Evolutionary conservation across 306 rosid species (phyloP).

Genomic region (Vachellia pachyceras): DNA sequence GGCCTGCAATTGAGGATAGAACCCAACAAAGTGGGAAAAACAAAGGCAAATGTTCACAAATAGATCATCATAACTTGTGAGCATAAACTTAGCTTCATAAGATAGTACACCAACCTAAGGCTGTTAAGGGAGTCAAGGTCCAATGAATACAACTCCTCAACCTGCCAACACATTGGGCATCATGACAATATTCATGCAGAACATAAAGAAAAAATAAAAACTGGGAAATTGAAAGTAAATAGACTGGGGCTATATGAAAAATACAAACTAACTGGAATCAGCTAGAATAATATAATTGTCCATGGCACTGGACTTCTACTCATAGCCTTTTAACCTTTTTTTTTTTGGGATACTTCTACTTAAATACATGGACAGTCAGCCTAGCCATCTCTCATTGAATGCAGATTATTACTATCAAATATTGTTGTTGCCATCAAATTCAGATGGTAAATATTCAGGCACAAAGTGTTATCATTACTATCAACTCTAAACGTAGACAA

Average conservation of each 20-base stretch:
- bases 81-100: constrained; percentile 34
- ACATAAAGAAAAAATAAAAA: neutral
- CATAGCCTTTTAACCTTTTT: neutral
- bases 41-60: constrained; percentile 28
- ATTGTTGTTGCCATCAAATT: neutral
- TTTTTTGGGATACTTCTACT: neutral
- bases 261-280: neutral
- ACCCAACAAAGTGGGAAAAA: neutral
- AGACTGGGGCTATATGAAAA: neutral
- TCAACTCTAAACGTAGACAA: neutral
- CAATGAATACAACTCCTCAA: constrained; percentile 92
- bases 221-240: neutral
- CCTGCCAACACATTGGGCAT: constrained; percentile 63
- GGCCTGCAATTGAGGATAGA: constrained; percentile 66
- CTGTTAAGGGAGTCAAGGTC: constrained; percentile 80
- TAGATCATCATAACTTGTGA: constrained; percentile 10
- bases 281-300: neutral
- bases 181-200: constrained; percentile 22
- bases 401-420: neutral
- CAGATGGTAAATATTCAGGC: neutral
- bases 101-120: constrained; percentile 64
- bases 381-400: neutral
- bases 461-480: neutral
- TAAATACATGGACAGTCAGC: neutral
- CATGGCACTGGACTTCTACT: constrained; percentile 3